Evolutionary conservation across 2,329 filamentous ascomycete genomes (phyloP).

Genomic region (Rhynchosporium secalis): DNA sequence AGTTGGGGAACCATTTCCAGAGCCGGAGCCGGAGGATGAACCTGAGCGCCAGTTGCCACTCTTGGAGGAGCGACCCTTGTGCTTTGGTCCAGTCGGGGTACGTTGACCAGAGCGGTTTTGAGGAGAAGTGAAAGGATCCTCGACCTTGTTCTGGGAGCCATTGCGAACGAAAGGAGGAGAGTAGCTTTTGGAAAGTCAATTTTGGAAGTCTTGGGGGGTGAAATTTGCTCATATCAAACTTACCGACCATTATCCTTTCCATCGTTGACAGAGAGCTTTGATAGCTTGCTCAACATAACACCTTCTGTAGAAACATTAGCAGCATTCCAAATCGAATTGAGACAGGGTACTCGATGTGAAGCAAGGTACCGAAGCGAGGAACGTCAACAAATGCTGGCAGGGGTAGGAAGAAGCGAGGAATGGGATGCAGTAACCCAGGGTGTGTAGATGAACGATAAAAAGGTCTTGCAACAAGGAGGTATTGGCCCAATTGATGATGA

Average conservation of each 20-base stretch:
- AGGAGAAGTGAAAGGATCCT: conserved; percentile 32
- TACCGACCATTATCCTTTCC: conserved; percentile 25
- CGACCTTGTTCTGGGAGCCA: conserved; percentile 25
- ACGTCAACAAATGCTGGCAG: conserved; percentile 1
- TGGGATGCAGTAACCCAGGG: not conserved
- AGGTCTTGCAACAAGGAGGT: not conserved
- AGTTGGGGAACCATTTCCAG: conserved; percentile 23
- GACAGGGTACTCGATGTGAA: not conserved
- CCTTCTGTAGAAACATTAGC: conserved; percentile 15
- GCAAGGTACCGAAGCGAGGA: not conserved
- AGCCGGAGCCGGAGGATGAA: conserved; percentile 29
- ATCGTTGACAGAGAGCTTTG: conserved; percentile 18
- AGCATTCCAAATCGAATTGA: not conserved
- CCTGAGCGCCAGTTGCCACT: conserved; percentile 37
- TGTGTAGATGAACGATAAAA: too few species aligned
- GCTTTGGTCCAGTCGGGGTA: conserved; percentile 31
- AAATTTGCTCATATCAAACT: conserved; percentile 15
- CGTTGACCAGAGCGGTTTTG: conserved; percentile 24
- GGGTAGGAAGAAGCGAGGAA: not conserved
- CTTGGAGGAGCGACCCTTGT: conserved; percentile 26
- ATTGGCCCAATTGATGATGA: not conserved
- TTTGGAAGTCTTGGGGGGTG: not conserved
- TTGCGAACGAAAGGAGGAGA: conserved; percentile 37
- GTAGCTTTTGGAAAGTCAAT: conserved; percentile 30
- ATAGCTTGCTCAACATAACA: conserved; percentile 19